phyloP scores from a whole-genome alignment of 2,329 filamentous ascomycete species.

The Pseudocercospora eumusae region DNA sequence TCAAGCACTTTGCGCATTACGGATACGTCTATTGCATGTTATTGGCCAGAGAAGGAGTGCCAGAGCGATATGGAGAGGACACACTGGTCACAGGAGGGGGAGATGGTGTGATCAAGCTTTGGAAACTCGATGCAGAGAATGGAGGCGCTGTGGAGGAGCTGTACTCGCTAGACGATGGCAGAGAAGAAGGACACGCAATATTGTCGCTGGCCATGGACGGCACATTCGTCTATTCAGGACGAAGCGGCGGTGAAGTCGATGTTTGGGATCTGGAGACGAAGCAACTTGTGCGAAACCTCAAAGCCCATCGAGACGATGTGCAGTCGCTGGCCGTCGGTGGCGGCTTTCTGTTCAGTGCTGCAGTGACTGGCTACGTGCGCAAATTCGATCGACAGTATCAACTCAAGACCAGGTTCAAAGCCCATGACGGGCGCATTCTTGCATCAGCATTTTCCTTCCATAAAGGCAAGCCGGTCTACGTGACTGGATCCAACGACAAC shows the following conservation, averaged over 20 bases:
- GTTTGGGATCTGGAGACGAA: constrained; percentile 96
- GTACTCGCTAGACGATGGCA: constrained; percentile 63
- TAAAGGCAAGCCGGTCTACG: constrained; percentile 76
- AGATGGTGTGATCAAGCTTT: constrained; percentile 93
- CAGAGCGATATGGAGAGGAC: constrained; percentile 70
- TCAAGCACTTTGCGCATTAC: constrained; percentile 87
- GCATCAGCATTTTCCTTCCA: constrained; percentile 75
- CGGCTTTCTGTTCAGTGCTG: constrained; percentile 82
- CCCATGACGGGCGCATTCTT: constrained; percentile 83
- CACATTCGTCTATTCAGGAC: constrained; percentile 88
- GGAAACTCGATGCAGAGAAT: constrained; percentile 67
- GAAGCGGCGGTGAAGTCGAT: constrained; percentile 83
- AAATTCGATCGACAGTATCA: constrained; percentile 82
- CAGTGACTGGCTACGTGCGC: constrained; percentile 74
- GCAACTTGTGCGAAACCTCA: constrained; percentile 84
- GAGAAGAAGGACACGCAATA: constrained; percentile 60
- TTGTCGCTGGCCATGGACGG: constrained; percentile 84
- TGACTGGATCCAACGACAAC: constrained; percentile 92
- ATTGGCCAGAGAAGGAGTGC: constrained; percentile 70
- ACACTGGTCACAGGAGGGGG: constrained; percentile 88
- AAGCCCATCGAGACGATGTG: constrained; percentile 76
- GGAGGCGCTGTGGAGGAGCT: constrained; percentile 69
- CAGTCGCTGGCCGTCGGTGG: constrained; percentile 84
- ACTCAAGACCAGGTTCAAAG: constrained; percentile 73
- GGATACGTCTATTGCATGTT: constrained; percentile 98